Base-by-base conservation (phyloP, 2,329 filamentous ascomycete genomes). In the Colletotrichum ledebouriae region DNA sequence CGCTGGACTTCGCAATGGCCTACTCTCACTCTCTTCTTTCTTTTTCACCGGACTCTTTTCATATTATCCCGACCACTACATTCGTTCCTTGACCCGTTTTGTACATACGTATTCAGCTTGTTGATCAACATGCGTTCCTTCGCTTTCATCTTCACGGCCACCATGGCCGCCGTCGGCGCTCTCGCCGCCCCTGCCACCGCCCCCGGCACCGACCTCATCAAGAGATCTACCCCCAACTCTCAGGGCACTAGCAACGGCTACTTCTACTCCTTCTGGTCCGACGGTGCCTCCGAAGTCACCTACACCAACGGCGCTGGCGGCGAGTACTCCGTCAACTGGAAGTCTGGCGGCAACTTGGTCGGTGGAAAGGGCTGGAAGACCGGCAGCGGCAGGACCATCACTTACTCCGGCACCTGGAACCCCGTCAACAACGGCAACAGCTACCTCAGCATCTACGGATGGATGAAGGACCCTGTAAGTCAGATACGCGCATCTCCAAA, bases 291-390 rank as follows among this genome's bases (percentile, higher is more conserved):
- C 34, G 72, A 73, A 25, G 79, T 82, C 12, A 77, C 72, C 47
- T 85, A 85, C 75, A 82, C 73, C 67, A 86, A 86, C 73, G 78
- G 78, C 6, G 73, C 73, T 7, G 78, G 69, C 5, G 84, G 84
- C 3, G 72, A 77, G 20, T 86, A 86, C 78, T 79, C 72, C 44
- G 78, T 83, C 1, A 72, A 72, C 46, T 87, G 85, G 85, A 74
- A 70, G 49, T 78, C 80, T 57, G 77, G 75, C 42, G 85, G 84
- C 42, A 86, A 88, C 78, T 84, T 87, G 57, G 85, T 87, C 52
- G 85, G 79, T 68, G 87, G 87, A 44, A 89, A 88, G 76, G 87
- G 87, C 42, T 89, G 86, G 86, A 82, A 82, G 61, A 82, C 85
- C 17, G 86, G 86, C 59, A 78, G 17, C 13, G 75, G 66, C 76